Base-by-base conservation (phyloP, 2,329 filamentous ascomycete species). In the Pseudonectria foliicola region DNA sequence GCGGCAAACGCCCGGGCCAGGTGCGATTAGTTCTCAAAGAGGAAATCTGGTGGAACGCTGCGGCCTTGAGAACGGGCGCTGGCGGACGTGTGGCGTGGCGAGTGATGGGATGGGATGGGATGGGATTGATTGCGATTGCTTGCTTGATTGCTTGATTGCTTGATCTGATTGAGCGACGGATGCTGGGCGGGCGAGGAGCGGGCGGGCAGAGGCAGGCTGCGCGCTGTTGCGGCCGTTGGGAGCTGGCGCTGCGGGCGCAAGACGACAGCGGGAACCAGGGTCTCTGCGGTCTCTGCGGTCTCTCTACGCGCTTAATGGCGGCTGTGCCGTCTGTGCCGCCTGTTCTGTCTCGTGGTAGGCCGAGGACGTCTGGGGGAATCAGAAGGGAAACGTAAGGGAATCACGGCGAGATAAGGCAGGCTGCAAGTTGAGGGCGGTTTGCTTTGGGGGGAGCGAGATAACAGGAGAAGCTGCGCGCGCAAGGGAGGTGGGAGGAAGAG, bases 1-100 rank as follows among this genome's bases (percentile, higher is more conserved):
- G 57, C 57, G 56, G 56, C 55, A 56, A 55, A 52, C 55, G 55
- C 55, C 57, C 55, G 55, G 50, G 47, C 18, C 18, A 49, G 38
- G 48, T 45, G 49, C 56, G 61, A n/a, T n/a, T n/a, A n/a, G n/a
- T n/a, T n/a, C n/a, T n/a, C n/a, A 55, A 61, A 56, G 48, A 50
- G 53, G 47, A 48, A 49, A 45, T 49, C 46, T 49, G 54, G 48
- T 50, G 45, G 46, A 47, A 46, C 45, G 52, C 49, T 46, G 39
- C 53, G 45, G 43, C 40, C 18, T 21, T 5, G 42, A 46, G 46
- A 45, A 51, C 49, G 50, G 51, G 51, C 51, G 52, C 52, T 49
- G 36, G 44, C 35, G 44, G 39, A 49, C 42, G 34, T 49, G 44
- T 45, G n/a, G n/a, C n/a, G n/a, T n/a, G n/a, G n/a, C n/a, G n/a